These are phyloP conservation scores for Raphanus hybrid DNA, from an alignment of 441 rosid species.

Conservation along the genomic window DNA sequence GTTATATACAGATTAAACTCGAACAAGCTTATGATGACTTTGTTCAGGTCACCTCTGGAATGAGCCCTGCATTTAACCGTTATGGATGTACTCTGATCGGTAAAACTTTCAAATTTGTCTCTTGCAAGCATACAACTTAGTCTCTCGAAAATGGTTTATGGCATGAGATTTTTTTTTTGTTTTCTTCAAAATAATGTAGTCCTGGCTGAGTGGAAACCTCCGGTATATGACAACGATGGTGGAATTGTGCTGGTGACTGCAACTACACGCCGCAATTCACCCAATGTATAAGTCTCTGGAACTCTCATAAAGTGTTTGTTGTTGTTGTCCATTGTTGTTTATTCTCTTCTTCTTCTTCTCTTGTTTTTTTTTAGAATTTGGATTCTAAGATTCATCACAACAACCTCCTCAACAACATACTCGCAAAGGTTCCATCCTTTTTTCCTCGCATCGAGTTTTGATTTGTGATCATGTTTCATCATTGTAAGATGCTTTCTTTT, in stretches of 20 bases:
- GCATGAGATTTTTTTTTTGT: not conserved
- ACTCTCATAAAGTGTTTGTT: not conserved
- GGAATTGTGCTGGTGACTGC: slow-evolving; percentile 84
- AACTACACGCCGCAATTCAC: slow-evolving; percentile 90
- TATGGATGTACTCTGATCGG: slow-evolving; percentile 89
- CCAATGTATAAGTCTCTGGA: slow-evolving; percentile 48
- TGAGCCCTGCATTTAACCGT: slow-evolving; percentile 86
- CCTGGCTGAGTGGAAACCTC: slow-evolving; percentile 94
- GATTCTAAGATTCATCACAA: slow-evolving; percentile 97
- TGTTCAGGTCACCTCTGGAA: slow-evolving; percentile 82
- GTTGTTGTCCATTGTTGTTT: not conserved
- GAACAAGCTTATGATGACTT: not conserved
- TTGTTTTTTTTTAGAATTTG: slow-evolving; percentile 58
- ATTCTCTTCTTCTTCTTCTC: not conserved
- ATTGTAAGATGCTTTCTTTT: not conserved
- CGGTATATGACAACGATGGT: slow-evolving; percentile 81
- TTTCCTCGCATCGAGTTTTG: not conserved
- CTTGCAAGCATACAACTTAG: not conserved
- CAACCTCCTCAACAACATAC: slow-evolving; percentile 88
- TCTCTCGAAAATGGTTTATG: not conserved
- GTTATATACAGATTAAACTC: not conserved
- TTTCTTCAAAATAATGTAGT: slow-evolving; percentile 51
- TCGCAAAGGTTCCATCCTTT: slow-evolving; percentile 66
- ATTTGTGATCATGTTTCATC: not conserved
- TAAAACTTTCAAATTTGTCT: slow-evolving; percentile 25